Evolutionary conservation across 768 basidiomycete species (phyloP).

Genomic region (Lenzites betulinus): DNA sequence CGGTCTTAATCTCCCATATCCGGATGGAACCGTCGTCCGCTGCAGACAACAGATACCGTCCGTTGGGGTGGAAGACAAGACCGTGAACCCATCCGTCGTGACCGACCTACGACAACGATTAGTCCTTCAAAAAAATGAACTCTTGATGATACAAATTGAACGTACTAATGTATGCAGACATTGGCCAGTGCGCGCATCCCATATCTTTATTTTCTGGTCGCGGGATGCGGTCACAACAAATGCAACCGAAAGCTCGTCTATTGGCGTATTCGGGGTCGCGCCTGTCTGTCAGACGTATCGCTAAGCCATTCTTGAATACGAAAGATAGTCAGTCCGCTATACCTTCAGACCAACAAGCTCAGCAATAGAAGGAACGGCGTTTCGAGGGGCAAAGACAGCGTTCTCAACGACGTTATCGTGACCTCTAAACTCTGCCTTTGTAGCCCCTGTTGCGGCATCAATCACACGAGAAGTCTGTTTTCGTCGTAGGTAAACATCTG

Average conservation of each 20-base stretch:
- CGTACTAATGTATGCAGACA: conserved; percentile 49
- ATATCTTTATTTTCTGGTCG: conserved; percentile 56
- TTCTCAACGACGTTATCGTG: conserved; percentile 57
- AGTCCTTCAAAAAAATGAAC: too few species aligned
- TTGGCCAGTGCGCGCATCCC: conserved; percentile 53
- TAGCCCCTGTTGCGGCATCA: conserved; percentile 47
- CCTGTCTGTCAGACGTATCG: conserved; percentile 21
- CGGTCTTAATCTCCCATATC: conserved; percentile 55
- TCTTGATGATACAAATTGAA: background rate
- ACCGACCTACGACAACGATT: conserved; percentile 26
- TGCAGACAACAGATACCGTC: conserved; percentile 54
- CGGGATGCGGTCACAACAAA: conserved; percentile 53
- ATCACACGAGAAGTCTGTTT: conserved; percentile 51
- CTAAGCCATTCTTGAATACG: background rate
- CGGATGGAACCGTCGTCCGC: conserved; percentile 59
- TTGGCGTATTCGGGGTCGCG: conserved; percentile 29
- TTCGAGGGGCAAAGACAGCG: conserved; percentile 51
- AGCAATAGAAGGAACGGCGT: conserved; percentile 44
- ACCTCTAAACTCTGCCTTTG: conserved; percentile 51
- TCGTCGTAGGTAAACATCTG: background rate
- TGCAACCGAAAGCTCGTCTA: conserved; percentile 36
- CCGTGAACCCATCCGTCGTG: conserved; percentile 59
- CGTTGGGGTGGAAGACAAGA: conserved; percentile 55
- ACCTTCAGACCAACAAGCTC: conserved; percentile 48
- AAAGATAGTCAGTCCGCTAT: conserved; percentile 14